These are phyloP conservation scores for Aspergillus campestris DNA, from an alignment of 495 filamentous ascomycete genomes.

Conservation along the genomic window DNA sequence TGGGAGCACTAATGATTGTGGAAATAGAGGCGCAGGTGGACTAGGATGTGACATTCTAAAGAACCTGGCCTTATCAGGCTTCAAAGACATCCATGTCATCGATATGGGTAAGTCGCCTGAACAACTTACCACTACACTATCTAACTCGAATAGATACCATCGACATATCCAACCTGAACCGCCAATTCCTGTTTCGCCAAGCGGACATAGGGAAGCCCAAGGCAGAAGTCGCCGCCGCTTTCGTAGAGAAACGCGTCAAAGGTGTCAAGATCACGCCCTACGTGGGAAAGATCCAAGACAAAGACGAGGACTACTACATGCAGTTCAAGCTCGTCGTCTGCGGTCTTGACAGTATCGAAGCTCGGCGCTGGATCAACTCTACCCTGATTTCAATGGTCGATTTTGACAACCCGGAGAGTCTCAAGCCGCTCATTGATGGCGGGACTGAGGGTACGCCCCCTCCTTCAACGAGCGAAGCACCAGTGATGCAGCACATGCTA, in stretches of 20 bases:
- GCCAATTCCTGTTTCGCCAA: slow-evolving; percentile 93
- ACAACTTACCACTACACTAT: background rate
- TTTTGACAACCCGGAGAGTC: slow-evolving; percentile 61
- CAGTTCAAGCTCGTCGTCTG: slow-evolving; percentile 91
- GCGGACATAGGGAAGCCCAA: slow-evolving; percentile 90
- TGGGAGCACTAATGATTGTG: slow-evolving; percentile 3
- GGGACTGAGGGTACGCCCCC: slow-evolving; percentile 71
- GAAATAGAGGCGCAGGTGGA: slow-evolving; percentile 76
- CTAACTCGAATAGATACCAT: slow-evolving; percentile 64
- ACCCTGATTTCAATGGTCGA: slow-evolving; percentile 87
- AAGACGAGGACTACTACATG: slow-evolving; percentile 96
- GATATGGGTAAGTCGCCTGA: slow-evolving; percentile 69
- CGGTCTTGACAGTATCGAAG: slow-evolving; percentile 96
- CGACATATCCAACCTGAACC: slow-evolving; percentile 96
- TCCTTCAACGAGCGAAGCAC: too few relatives aligned
- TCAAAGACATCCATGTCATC: slow-evolving; percentile 96
- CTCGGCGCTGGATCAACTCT: slow-evolving; percentile 95
- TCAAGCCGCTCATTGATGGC: slow-evolving; percentile 92
- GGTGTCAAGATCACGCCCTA: slow-evolving; percentile 89
- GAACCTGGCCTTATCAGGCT: slow-evolving; percentile 89
- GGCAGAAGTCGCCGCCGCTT: slow-evolving; percentile 83
- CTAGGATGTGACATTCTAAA: slow-evolving; percentile 96
- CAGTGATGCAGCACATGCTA: slow-evolving; percentile 5
- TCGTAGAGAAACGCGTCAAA: slow-evolving; percentile 80
- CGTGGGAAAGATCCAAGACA: slow-evolving; percentile 93